These are phyloP conservation scores for Fusarium sp. DNA, from an alignment of 2,329 filamentous ascomycete genomes.

Conservation along the genomic window DNA sequence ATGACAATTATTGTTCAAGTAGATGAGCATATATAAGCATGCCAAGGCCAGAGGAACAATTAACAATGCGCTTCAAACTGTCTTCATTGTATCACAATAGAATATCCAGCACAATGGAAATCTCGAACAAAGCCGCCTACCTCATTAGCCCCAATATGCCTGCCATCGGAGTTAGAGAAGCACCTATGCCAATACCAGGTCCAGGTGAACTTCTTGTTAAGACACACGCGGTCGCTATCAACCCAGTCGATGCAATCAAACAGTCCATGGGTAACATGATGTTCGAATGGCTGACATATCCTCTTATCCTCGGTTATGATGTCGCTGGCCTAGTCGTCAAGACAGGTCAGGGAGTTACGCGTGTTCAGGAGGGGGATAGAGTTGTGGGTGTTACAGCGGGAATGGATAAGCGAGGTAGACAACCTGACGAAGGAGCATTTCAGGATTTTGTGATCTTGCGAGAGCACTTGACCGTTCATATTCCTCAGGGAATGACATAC, in stretches of 20 bases:
- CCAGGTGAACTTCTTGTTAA: background rate
- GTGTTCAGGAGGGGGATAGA: background rate
- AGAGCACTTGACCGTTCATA: background rate
- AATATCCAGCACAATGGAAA: background rate
- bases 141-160: conserved; percentile 1
- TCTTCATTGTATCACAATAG: background rate
- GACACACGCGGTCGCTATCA: background rate
- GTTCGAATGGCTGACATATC: conserved; percentile 19
- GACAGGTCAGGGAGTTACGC: background rate
- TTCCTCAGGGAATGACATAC: background rate
- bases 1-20: no score
- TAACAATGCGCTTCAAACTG: background rate
- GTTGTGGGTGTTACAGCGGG: background rate
- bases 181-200: background rate
- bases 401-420: conserved; percentile 8
- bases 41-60: accelerated
- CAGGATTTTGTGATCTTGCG: conserved; percentile 1
- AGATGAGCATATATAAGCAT: background rate
- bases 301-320: conserved; percentile 13
- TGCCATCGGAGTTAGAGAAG: background rate
- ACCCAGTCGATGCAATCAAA: conserved; percentile 4
- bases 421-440: background rate
- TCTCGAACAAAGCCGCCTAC: background rate
- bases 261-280: conserved; percentile 23
- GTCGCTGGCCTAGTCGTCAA: conserved; percentile 1